Base-by-base conservation (phyloP, 768 basidiomycete species). In the Austroboletus festivus region DNA sequence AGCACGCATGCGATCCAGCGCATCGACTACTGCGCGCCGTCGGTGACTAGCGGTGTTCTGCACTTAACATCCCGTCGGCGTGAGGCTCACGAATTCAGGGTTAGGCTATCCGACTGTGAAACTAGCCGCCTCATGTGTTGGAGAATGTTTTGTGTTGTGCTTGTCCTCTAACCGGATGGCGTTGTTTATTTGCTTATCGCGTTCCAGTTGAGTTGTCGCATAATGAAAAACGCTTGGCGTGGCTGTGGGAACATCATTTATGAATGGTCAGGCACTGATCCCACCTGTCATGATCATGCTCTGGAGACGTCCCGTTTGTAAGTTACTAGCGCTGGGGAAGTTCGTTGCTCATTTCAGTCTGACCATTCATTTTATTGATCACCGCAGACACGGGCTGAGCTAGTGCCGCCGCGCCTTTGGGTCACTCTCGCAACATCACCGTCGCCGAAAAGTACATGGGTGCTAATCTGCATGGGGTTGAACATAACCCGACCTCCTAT, bases 221-320 rank as follows among this genome's bases (percentile, higher is more conserved):
- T 64, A 62, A 62, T 64, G 53, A 64, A 64, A 62, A 43, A n/a
- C n/a, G 51, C 50, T 52, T 48, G 51, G 55, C 53, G 30, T 48
- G 37, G 44, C 40, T 55, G 51, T 58, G 59, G 48, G 62, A 62
- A 61, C 28, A 35, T n/a, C 34, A 49, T 58, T n/a, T n/a, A n/a
- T n/a, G n/a, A n/a, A 55, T 51, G 41, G 48, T 54, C 60, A 65
- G 64, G 65, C 58, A 65, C 63, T 55, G 52, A 60, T 51, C 52
- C 53, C 40, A 49, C 44, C 55, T 57, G 55, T 52, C 55, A 6
- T 12, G n/a, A 26, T 22, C 58, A 52, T 58, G 61, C 42, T 43
- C 48, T 42, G n/a, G n/a, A n/a, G n/a, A n/a, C n/a, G n/a, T n/a
- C n/a, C n/a, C n/a, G n/a, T n/a, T n/a, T n/a, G n/a, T n/a, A n/a